Base-by-base conservation (phyloP, 495 filamentous ascomycete species). In the Aspergillus nanangensis region DNA sequence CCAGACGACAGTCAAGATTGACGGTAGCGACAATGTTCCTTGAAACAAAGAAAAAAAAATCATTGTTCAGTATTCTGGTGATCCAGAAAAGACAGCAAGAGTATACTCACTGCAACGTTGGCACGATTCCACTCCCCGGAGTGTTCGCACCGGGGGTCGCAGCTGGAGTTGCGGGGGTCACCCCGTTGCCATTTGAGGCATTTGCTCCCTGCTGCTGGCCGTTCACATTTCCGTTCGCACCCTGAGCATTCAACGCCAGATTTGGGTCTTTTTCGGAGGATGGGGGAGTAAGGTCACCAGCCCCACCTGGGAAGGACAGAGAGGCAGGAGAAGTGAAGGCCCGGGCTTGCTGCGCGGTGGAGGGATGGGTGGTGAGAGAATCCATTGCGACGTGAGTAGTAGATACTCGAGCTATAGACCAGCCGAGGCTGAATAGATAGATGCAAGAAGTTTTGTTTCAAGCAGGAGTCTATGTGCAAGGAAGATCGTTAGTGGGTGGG, bases 11-110 rank as follows among this genome's bases (percentile, higher is more conserved):
- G 77, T 95, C 90, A 63, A 98, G 82, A 69, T 97, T 97, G 79
- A 98, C 93, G 54, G 93, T 98, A 47, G 93, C 91, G 72, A 98
- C 93, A 76, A 98, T 96, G 81, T 98, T 98, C 84, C 90, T 96
- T 89, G 65, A 75, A 47, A 55, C 44, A 53, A 56, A 56, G 32
- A 63, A 69, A 72, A 71, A 75, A 29, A 11, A 29, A 90, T 82
- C 72, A 76, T 74, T 62, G 64, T 73, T 74, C 71, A 74, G 71
- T 62, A 65, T 53, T 67, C 62, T 63, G 62, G 63, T 61, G 55
- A 55, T 56, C 65, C 63, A 76, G 69, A 68, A 66, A 57, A 58
- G 42, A 55, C 69, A 62, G 62, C 61, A 57, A 71, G 68, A 67
- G 52, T 68, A 84, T 85, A 91, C 87, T 88, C 86, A 96, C 92